Evolutionary conservation across 75 land plant species (phyloP).

Genomic region (Sequoia sempervirens): DNA sequence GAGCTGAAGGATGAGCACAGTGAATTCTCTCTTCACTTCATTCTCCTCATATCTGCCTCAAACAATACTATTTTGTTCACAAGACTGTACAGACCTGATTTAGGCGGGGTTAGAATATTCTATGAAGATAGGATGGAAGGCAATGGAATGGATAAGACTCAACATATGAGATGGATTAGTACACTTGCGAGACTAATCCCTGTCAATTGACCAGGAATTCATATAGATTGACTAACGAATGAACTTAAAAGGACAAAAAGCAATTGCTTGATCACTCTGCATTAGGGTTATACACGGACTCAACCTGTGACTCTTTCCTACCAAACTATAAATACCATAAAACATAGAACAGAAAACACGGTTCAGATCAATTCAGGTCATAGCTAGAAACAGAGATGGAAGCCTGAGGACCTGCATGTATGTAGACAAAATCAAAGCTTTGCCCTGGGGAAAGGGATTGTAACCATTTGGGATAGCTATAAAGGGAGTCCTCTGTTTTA

Average conservation of each 20-base stretch:
- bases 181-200: background rate
- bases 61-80: background rate
- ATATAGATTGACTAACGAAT: too few relatives aligned
- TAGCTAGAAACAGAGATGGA: constrained; percentile 47
- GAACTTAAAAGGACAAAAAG: too few relatives aligned
- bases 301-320: constrained; percentile 9
- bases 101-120: background rate
- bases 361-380: constrained; percentile 27
- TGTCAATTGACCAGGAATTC: background rate
- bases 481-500: constrained; percentile 33
- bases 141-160: background rate
- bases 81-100: constrained; percentile 10
- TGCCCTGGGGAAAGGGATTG: constrained; percentile 54
- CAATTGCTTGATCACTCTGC: too few relatives aligned
- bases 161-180: background rate
- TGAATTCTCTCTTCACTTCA: constrained; percentile 61
- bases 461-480: constrained; percentile 60
- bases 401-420: constrained; percentile 58
- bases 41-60: constrained; percentile 28
- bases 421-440: constrained; percentile 75
- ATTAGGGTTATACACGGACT: too few relatives aligned
- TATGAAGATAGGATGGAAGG: background rate
- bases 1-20: constrained; percentile 76
- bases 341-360: background rate
- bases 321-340: constrained; percentile 17